A percentile compares a stretch with the other conserved stretches of the same genome.
Conservation (phyloP, 2,329 filamentous ascomycete genomes). For the Dactylonectria estremocensis region DNA sequence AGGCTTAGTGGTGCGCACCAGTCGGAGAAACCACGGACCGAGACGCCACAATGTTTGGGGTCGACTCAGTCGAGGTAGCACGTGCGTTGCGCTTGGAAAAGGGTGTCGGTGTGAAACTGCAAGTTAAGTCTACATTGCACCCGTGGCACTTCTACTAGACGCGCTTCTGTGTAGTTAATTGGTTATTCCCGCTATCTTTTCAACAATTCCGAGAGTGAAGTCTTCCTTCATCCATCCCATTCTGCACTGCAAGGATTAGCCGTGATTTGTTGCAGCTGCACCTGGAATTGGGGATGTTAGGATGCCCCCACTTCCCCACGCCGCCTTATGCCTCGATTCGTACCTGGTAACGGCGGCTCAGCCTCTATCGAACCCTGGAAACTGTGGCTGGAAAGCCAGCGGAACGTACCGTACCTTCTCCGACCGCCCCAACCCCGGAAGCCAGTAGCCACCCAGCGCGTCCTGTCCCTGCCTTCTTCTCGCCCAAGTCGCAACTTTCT, state of each 20-base stretch:
- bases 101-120: slow-evolving; percentile 6
- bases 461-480: slow-evolving; percentile 28
- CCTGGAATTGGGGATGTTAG: slow-evolving; percentile 10
- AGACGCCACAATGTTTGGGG: slow-evolving; percentile 3
- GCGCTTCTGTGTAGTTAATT: background rate
- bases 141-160: background rate
- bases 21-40: slow-evolving; percentile 35
- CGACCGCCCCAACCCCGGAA: slow-evolving; percentile 13
- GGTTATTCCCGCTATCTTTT: background rate
- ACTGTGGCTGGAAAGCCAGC: slow-evolving; percentile 22
- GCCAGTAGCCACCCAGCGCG: slow-evolving; percentile 24
- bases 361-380: slow-evolving; percentile 2
- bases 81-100: background rate
- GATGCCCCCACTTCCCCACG: slow-evolving; percentile 25
- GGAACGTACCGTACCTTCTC: slow-evolving; percentile 17
- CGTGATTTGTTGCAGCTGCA: slow-evolving; percentile 7
- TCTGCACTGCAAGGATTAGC: slow-evolving; percentile 23
- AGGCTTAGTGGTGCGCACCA: slow-evolving; percentile 35
- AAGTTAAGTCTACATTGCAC: slow-evolving; percentile 3
- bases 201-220: background rate
- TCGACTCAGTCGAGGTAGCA: background rate
- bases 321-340: slow-evolving; percentile 1
- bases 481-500: slow-evolving; percentile 4
- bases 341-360: slow-evolving; percentile 13
- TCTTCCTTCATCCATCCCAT: background rate